A percentile compares a stretch with the other conserved stretches of the same genome.
Conservation (phyloP, 305 asterid genomes). For the Rubia tinctorum region DNA sequence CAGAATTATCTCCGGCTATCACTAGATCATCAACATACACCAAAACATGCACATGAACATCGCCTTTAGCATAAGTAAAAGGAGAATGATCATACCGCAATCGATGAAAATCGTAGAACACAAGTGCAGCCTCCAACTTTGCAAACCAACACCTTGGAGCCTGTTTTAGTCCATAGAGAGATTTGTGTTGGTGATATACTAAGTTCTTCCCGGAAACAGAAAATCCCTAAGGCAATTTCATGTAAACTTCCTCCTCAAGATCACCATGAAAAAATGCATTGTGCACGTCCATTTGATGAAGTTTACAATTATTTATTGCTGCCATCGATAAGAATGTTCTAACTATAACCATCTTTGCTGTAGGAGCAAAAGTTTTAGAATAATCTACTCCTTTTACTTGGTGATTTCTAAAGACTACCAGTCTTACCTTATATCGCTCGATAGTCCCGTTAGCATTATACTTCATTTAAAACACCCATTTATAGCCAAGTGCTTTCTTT, state of each 20-base stretch:
- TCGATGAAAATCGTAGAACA: not conserved
- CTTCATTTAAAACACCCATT: too few species aligned
- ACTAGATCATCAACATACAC: not conserved
- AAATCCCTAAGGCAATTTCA: too few species aligned
- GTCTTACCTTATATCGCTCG: not conserved
- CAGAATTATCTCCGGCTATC: not conserved
- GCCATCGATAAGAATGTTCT: not conserved
- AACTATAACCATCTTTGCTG: too few species aligned
- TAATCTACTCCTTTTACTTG: not conserved
- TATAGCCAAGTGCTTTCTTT: not conserved
- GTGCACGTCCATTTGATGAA: not conserved
- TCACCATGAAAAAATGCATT: constrained; percentile 1
- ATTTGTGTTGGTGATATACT: too few species aligned
- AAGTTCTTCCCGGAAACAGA: too few species aligned
- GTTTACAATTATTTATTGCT: not conserved
- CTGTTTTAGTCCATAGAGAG: not conserved
- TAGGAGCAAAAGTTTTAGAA: too few species aligned
- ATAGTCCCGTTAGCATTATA: not conserved
- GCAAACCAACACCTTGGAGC: not conserved
- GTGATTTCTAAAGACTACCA: not conserved
- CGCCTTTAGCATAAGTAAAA: not conserved
- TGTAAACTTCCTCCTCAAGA: not conserved
- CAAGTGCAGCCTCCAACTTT: not conserved
- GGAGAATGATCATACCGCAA: not conserved
- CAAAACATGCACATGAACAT: not conserved